A percentile compares a stretch with the other conserved stretches of the same genome.
These are phyloP conservation scores for Acanthamoeba rhysodes DNA, from an alignment of 208 protist genomes.

Conservation along the genomic window DNA sequence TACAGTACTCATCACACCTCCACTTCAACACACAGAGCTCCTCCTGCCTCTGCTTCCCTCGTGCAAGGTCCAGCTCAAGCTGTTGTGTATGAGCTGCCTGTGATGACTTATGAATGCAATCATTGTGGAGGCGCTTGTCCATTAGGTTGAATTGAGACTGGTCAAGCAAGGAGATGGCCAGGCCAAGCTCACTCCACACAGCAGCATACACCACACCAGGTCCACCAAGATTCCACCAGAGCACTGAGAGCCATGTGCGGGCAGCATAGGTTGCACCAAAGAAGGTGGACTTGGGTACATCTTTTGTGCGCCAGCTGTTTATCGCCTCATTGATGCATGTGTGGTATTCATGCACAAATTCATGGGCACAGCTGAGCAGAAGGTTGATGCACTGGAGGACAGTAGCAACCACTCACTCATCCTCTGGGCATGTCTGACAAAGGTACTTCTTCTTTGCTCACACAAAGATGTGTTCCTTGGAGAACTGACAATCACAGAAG, in stretches of 20 bases:
- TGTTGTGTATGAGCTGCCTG: background rate
- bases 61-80: background rate
- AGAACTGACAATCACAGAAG: background rate
- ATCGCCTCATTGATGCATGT: background rate
- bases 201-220: background rate
- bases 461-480: background rate
- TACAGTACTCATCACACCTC: background rate
- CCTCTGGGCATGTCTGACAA: background rate
- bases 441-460: conserved; percentile 14
- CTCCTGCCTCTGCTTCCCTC: background rate
- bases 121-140: background rate
- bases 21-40: background rate
- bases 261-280: conserved; percentile 10
- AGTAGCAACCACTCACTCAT: background rate
- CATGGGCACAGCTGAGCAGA: background rate
- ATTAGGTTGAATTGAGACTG: background rate
- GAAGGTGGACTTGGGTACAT: conserved; percentile 17
- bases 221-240: background rate
- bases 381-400: background rate
- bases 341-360: conserved; percentile 28
- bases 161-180: background rate
- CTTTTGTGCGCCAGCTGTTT: conserved; percentile 31
- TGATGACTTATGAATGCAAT: background rate
- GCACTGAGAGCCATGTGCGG: conserved; percentile 26
- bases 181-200: background rate